phyloP scores from a whole-genome alignment of 2,329 filamentous ascomycete genomes.

The Tolypocladium ophioglossoides region DNA sequence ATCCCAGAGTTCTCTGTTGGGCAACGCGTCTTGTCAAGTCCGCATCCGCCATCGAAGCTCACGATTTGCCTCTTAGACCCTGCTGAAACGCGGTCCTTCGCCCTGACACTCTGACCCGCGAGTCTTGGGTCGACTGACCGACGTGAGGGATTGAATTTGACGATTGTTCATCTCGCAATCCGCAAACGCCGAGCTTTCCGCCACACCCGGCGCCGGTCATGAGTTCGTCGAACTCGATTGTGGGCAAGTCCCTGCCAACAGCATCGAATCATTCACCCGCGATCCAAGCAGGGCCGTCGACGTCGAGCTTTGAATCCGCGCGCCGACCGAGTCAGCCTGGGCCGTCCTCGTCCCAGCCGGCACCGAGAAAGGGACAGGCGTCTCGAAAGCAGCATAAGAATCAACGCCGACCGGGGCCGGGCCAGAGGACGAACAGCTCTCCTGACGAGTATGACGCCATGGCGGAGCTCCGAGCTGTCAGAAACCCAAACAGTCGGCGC shows the following conservation, averaged over 20 bases:
- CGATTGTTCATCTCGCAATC: background rate
- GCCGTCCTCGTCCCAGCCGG: constrained; percentile 17
- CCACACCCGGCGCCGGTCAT: constrained; percentile 13
- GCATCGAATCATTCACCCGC: constrained; percentile 29
- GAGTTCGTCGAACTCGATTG: constrained; percentile 20
- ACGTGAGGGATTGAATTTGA: background rate
- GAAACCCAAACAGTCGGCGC: constrained; percentile 57
- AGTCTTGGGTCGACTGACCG: background rate
- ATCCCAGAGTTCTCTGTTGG: background rate
- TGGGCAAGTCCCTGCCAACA: constrained; percentile 42
- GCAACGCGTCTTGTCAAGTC: background rate
- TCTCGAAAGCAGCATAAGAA: constrained; percentile 75
- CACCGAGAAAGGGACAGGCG: constrained; percentile 65
- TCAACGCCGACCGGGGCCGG: constrained; percentile 56
- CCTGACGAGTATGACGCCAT: constrained; percentile 76
- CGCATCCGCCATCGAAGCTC: background rate
- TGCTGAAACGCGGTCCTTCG: background rate
- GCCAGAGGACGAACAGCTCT: constrained; percentile 21
- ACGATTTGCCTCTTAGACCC: background rate
- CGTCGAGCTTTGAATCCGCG: constrained; percentile 37
- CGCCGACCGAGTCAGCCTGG: constrained; percentile 34
- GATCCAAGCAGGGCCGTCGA: constrained; percentile 29
- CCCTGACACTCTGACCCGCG: constrained; percentile 2
- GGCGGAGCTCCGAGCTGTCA: constrained; percentile 59
- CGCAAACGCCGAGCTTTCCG: background rate